These are phyloP conservation scores for Pisolithus thermaeus DNA, from an alignment of 1,284 basidiomycete genomes.

Conservation along the genomic window DNA sequence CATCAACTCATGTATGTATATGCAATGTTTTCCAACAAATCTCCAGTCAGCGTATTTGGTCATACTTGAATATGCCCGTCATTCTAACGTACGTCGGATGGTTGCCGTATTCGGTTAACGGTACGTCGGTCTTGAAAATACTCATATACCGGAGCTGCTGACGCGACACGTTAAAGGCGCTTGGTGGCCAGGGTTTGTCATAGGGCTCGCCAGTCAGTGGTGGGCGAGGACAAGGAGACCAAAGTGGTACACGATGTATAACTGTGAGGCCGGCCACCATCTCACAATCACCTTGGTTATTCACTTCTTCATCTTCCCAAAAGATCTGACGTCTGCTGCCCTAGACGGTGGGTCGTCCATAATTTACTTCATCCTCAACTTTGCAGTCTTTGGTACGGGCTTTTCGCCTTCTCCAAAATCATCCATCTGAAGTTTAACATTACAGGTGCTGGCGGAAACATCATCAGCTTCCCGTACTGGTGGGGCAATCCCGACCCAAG, in stretches of 20 bases:
- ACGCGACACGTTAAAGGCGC: conserved; percentile 4
- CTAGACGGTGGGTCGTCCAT: conserved; percentile 12
- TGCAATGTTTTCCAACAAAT: conserved; percentile 10
- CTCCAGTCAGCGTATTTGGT: conserved; percentile 30
- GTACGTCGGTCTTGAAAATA: conserved; percentile 27
- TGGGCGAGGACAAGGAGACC: conserved; percentile 42
- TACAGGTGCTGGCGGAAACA: conserved; percentile 8
- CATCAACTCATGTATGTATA: conserved; percentile 3
- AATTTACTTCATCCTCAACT: conserved; percentile 12
- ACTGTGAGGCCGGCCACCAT: conserved; percentile 4
- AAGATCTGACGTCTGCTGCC: conserved; percentile 11
- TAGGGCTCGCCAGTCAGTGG: conserved; percentile 43
- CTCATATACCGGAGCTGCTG: conserved; percentile 16
- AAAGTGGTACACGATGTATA: conserved; percentile 31
- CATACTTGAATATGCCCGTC: conserved; percentile 46
- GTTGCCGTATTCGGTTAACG: conserved; percentile 53
- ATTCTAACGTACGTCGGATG: conserved; percentile 47
- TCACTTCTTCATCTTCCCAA: not conserved
- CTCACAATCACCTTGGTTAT: not conserved
- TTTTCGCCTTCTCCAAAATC: not conserved
- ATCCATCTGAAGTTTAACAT: not conserved
- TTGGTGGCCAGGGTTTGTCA: conserved; percentile 43
- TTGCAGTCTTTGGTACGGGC: conserved; percentile 10
- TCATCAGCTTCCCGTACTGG: conserved; percentile 10
- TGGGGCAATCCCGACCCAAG: conserved; percentile 11